phyloP scores from a whole-genome alignment of 2,329 filamentous ascomycete genomes.

The Neoscytalidium dimidiatum region DNA sequence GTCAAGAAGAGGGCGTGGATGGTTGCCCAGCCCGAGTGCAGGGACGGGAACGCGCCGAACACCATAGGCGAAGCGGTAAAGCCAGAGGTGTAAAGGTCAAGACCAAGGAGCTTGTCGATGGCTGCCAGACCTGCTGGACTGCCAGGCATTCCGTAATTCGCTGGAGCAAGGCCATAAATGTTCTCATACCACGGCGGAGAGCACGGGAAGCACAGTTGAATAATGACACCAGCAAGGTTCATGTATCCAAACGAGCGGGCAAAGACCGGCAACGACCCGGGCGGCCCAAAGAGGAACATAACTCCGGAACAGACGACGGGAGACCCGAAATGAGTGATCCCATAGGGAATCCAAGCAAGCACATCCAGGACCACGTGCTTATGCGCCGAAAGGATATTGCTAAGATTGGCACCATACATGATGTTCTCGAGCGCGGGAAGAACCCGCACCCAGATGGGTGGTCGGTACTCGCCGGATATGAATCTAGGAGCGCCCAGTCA shows the following conservation, averaged over 20 bases:
- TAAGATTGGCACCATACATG: slow-evolving; percentile 91
- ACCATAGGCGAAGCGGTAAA: slow-evolving; percentile 90
- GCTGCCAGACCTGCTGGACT: slow-evolving; percentile 87
- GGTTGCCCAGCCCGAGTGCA: slow-evolving; percentile 87
- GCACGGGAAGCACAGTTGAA: slow-evolving; percentile 89
- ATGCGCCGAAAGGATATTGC: slow-evolving; percentile 91
- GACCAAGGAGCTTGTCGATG: slow-evolving; percentile 84
- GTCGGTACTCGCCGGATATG: slow-evolving; percentile 83
- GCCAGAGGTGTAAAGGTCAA: slow-evolving; percentile 89
- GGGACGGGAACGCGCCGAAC: slow-evolving; percentile 91
- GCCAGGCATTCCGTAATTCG: slow-evolving; percentile 87
- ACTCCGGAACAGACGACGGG: slow-evolving; percentile 76
- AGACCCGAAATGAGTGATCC: slow-evolving; percentile 84
- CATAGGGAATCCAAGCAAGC: slow-evolving; percentile 91
- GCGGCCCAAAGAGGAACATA: slow-evolving; percentile 87
- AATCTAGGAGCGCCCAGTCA: slow-evolving; percentile 60
- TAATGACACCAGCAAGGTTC: slow-evolving; percentile 82
- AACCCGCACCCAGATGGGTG: slow-evolving; percentile 93
- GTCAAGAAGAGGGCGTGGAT: slow-evolving; percentile 91
- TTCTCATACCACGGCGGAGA: slow-evolving; percentile 98
- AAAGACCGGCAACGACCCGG: slow-evolving; percentile 81
- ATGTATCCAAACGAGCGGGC: slow-evolving; percentile 89
- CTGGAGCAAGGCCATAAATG: slow-evolving; percentile 83
- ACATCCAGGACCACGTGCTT: slow-evolving; percentile 82
- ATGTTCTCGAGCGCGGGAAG: slow-evolving; percentile 95